Conservation (phyloP, 2,329 filamentous ascomycete species). For the Pyrenochaeta sp. region DNA sequence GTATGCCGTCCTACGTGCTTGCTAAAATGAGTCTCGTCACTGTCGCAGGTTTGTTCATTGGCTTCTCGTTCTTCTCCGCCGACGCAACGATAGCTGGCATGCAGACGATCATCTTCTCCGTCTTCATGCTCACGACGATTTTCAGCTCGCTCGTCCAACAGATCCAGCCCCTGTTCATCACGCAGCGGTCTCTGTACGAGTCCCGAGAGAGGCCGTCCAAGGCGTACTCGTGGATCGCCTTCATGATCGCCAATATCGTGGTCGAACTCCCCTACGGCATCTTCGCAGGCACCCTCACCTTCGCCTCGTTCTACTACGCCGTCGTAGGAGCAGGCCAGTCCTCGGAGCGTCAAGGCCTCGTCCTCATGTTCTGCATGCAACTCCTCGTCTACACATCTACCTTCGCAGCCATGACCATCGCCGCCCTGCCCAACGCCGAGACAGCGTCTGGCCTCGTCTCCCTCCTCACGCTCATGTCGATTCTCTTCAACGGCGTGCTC, state of each 20-base stretch:
- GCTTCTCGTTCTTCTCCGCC: slow-evolving; percentile 54
- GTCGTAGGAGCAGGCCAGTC: slow-evolving; percentile 48
- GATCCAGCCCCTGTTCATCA: slow-evolving; percentile 67
- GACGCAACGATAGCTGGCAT: slow-evolving; percentile 50
- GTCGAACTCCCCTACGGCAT: slow-evolving; percentile 75
- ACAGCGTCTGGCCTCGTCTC: slow-evolving; percentile 69
- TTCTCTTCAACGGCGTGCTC: slow-evolving; percentile 62
- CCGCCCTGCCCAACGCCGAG: slow-evolving; percentile 71
- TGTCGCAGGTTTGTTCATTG: slow-evolving; percentile 41
- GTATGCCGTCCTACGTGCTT: slow-evolving; percentile 54
- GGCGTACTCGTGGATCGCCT: slow-evolving; percentile 77
- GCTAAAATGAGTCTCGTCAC: slow-evolving; percentile 39
- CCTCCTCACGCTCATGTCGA: slow-evolving; percentile 65
- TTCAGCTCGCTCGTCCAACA: slow-evolving; percentile 60
- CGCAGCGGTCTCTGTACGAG: slow-evolving; percentile 66
- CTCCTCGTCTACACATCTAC: slow-evolving; percentile 76
- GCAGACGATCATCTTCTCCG: slow-evolving; percentile 57
- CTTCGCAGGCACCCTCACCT: slow-evolving; percentile 69
- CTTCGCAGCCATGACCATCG: slow-evolving; percentile 77
- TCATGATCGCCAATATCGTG: slow-evolving; percentile 74
- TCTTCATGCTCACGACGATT: slow-evolving; percentile 59
- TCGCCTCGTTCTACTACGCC: slow-evolving; percentile 71
- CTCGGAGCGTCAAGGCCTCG: slow-evolving; percentile 61
- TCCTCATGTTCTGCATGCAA: slow-evolving; percentile 69
- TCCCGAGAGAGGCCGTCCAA: slow-evolving; percentile 70